Evolutionary conservation across 2,329 filamentous ascomycete species (phyloP).

Genomic region (Elsinoe arachidis): DNA sequence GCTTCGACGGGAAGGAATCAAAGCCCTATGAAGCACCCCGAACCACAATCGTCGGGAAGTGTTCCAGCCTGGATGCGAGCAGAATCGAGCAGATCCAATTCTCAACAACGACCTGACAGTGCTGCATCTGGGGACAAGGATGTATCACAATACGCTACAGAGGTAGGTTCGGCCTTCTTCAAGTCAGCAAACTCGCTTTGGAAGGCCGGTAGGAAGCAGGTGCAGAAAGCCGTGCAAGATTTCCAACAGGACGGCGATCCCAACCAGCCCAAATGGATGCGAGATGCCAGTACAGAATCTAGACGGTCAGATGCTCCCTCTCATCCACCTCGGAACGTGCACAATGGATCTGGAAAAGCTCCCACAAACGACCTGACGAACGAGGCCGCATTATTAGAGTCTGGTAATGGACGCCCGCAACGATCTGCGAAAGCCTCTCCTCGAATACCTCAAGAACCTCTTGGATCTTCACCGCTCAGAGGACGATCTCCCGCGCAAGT

Average conservation of each 20-base stretch:
- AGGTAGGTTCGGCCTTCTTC: constrained; percentile 73
- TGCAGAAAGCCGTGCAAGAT: constrained; percentile 86
- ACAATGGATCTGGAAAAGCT: neutral
- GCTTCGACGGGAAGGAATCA: constrained; percentile 21
- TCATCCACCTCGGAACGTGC: constrained; percentile 19
- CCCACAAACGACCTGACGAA: constrained; percentile 31
- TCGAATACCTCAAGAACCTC: constrained; percentile 15
- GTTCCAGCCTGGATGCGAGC: constrained; percentile 57
- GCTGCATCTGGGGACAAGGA: constrained; percentile 59
- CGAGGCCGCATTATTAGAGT: constrained; percentile 70
- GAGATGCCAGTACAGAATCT: constrained; percentile 45
- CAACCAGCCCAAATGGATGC: constrained; percentile 92
- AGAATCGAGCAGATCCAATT: constrained; percentile 38
- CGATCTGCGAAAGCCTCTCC: constrained; percentile 22
- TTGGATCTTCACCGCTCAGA: constrained; percentile 12
- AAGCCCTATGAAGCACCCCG: constrained; percentile 11
- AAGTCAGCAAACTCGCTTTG: constrained; percentile 93
- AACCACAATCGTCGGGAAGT: constrained; percentile 1
- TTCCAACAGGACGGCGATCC: constrained; percentile 69
- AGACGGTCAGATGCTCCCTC: constrained; percentile 23
- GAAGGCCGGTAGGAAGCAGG: constrained; percentile 88
- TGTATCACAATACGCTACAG: constrained; percentile 69
- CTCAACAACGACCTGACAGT: constrained; percentile 43
- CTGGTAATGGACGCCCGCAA: constrained; percentile 49
- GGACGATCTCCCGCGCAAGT: constrained; percentile 26